Conservation (phyloP, 148 eudicot species). For the Camellia lanceoleosa region DNA sequence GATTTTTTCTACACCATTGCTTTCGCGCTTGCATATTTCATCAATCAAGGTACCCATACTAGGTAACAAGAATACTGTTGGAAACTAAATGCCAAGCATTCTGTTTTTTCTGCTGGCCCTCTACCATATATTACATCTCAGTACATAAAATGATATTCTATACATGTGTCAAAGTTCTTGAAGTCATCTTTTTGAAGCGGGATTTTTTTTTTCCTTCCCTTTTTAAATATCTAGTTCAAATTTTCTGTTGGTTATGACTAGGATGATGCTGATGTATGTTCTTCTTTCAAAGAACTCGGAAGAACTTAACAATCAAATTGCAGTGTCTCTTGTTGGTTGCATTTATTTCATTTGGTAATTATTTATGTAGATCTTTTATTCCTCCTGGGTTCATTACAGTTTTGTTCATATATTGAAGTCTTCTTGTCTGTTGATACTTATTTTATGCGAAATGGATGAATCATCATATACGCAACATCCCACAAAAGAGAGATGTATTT, state of each 20-base stretch:
- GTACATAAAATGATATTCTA: not conserved
- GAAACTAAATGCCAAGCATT: constrained; percentile 11
- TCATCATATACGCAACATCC: too few species aligned
- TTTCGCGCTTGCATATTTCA: not conserved
- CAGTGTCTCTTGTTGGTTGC: not conserved
- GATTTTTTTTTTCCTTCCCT: not conserved
- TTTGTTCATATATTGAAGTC: too few species aligned
- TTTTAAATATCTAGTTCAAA: not conserved
- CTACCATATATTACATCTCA: not conserved
- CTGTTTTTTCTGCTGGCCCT: constrained; percentile 7
- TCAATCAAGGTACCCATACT: not conserved
- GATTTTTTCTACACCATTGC: not conserved
- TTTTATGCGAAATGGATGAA: too few species aligned
- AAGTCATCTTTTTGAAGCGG: not conserved
- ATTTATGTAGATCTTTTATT: too few species aligned
- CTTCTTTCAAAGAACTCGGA: not conserved
- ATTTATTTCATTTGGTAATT: not conserved
- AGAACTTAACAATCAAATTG: not conserved
- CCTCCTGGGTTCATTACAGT: too few species aligned
- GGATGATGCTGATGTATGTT: not conserved
- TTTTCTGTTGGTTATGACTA: not conserved
- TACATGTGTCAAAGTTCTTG: not conserved
- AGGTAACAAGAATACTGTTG: not conserved
- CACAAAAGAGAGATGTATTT: too few species aligned
- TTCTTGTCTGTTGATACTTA: too few species aligned